These are phyloP conservation scores for Tolypocladium inflatum DNA, from an alignment of 2,329 filamentous ascomycete species.

Conservation along the genomic window DNA sequence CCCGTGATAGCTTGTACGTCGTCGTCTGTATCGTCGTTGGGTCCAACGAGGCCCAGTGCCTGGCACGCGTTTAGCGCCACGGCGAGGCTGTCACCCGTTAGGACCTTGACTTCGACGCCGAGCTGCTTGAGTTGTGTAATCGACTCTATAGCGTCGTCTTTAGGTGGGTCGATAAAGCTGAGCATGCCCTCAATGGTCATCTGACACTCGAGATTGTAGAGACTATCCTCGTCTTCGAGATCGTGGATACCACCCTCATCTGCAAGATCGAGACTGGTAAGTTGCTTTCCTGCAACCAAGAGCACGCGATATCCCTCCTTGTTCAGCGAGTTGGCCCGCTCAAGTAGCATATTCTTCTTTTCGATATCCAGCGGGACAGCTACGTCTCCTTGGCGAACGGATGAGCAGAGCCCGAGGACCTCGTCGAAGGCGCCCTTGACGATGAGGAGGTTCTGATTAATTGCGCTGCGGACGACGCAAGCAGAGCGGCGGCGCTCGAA, in stretches of 20 bases:
- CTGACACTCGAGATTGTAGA: conserved; percentile 11
- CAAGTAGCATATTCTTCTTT: conserved; percentile 6
- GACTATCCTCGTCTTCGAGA: conserved; percentile 8
- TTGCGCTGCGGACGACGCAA: conserved; percentile 11
- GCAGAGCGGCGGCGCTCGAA: conserved; percentile 15
- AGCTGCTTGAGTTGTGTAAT: conserved; percentile 11
- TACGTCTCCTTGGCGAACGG: conserved; percentile 6
- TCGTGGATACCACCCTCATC: background rate
- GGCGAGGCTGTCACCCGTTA: conserved; percentile 16
- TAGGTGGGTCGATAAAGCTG: conserved; percentile 18
- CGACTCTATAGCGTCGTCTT: conserved; percentile 15
- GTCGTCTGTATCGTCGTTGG: conserved; percentile 5
- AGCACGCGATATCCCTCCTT: conserved; percentile 12
- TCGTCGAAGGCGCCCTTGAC: conserved; percentile 20
- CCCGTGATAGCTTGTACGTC: conserved; percentile 14
- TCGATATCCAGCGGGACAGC: conserved; percentile 8
- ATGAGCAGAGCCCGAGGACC: conserved; percentile 11
- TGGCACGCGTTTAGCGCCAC: conserved; percentile 18
- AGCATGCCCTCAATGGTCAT: conserved; percentile 17
- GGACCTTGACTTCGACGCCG: conserved; percentile 17
- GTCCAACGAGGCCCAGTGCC: conserved; percentile 9
- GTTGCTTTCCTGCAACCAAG: conserved; percentile 10
- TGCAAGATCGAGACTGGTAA: background rate
- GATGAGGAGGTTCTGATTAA: conserved; percentile 14
- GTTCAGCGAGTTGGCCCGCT: conserved; percentile 9